Evolutionary conservation across 495 filamentous ascomycete species (phyloP).

Genomic region (Amniculicola lignicola): DNA sequence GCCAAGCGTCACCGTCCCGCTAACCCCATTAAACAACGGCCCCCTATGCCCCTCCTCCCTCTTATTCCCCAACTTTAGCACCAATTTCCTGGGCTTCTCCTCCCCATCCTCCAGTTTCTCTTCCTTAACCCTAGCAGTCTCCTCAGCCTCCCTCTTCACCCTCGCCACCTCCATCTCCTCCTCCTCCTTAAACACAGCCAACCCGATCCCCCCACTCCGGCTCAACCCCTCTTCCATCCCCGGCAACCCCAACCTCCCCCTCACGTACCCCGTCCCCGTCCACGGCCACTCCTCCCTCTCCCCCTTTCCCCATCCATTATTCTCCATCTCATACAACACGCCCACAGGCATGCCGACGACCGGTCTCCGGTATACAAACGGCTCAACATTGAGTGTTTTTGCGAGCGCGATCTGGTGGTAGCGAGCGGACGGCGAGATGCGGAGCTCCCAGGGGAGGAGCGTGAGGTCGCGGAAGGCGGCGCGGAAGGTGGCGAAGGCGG

Average conservation of each 20-base stretch:
- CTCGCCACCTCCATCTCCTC: background rate
- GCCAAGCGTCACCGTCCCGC: background rate
- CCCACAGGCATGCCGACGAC: background rate
- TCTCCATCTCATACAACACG: background rate
- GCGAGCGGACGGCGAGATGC: conserved; percentile 12
- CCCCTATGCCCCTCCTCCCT: background rate
- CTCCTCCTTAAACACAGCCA: background rate
- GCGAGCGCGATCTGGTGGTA: background rate
- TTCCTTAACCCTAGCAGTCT: background rate
- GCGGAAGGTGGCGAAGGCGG: conserved; percentile 36
- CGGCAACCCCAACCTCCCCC: conserved; percentile 1
- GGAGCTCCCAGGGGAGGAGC: conserved; percentile 37
- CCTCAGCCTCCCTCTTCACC: background rate
- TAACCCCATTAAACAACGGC: background rate
- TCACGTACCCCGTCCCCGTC: background rate
- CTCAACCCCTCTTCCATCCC: conserved; percentile 7
- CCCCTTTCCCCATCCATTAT: background rate
- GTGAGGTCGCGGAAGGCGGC: conserved; percentile 37
- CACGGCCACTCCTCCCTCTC: background rate
- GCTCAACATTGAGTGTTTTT: conserved; percentile 1
- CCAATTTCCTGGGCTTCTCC: background rate
- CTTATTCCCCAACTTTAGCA: background rate
- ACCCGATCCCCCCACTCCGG: background rate
- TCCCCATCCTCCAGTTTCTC: background rate
- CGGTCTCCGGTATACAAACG: conserved; percentile 2